These are phyloP conservation scores for Talaromyces verruculosus DNA, from an alignment of 2,329 filamentous ascomycete species.

Conservation along the genomic window DNA sequence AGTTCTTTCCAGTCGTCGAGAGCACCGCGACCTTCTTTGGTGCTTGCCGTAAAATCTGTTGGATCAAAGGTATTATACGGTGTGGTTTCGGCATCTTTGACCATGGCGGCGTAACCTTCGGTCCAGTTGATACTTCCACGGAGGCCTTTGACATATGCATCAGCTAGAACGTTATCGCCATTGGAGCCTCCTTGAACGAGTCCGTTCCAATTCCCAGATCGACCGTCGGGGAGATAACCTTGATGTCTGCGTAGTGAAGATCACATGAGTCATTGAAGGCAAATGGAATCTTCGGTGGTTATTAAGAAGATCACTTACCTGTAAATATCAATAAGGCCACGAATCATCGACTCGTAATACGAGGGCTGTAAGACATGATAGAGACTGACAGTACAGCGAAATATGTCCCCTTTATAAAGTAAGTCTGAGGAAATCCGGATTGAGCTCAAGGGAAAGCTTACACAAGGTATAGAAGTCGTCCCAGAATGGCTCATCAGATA, in stretches of 20 bases:
- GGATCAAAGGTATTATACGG: constrained; percentile 62
- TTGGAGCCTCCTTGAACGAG: constrained; percentile 66
- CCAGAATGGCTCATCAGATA: constrained; percentile 65
- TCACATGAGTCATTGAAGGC: background rate
- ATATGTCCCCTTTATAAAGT: constrained; percentile 55
- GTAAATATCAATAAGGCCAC: constrained; percentile 68
- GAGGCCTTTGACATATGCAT: constrained; percentile 70
- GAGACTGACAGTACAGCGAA: constrained; percentile 65
- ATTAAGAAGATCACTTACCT: constrained; percentile 43
- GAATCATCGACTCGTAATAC: constrained; percentile 64
- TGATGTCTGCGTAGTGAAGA: constrained; percentile 31
- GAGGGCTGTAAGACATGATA: constrained; percentile 65
- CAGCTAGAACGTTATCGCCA: constrained; percentile 69
- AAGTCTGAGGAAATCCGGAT: background rate
- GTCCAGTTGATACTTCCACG: constrained; percentile 64
- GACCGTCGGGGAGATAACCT: constrained; percentile 64
- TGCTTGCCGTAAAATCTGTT: constrained; percentile 57
- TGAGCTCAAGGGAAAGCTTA: constrained; percentile 32
- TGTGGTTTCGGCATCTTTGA: constrained; percentile 64
- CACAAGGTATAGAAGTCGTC: constrained; percentile 65
- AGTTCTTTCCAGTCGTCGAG: constrained; percentile 66
- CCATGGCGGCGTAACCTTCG: constrained; percentile 63
- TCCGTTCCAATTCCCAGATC: constrained; percentile 67
- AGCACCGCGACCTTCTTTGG: constrained; percentile 67
- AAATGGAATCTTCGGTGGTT: background rate